Percentiles rank a stretch among this genome's conserved stretches.
phyloP scores from a whole-genome alignment of 108 stramenopile genomes.

The Pseudonitzschia pungens region DNA sequence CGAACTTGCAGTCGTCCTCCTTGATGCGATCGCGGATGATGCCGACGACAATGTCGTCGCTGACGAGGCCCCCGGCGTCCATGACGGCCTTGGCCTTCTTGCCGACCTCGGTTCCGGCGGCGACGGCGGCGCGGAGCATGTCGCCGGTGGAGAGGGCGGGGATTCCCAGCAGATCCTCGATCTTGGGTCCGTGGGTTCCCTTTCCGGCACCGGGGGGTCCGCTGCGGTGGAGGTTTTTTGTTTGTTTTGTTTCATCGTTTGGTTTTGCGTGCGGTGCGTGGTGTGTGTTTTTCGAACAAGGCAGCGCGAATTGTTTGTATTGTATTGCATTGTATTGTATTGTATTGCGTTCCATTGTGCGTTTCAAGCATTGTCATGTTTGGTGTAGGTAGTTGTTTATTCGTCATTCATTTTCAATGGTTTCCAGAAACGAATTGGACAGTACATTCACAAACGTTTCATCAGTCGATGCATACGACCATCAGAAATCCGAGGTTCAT shows the following conservation, averaged over 20 bases:
- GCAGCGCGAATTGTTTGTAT: too few relatives aligned
- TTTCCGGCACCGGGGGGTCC: conserved; percentile 72
- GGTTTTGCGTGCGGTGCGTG: neutral
- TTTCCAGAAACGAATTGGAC: too few relatives aligned
- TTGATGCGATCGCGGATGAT: conserved; percentile 94
- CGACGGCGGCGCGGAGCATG: conserved; percentile 99
- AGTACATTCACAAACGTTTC: too few relatives aligned
- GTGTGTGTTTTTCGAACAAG: too few relatives aligned
- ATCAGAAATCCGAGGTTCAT: too few relatives aligned
- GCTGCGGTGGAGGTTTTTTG: neutral
- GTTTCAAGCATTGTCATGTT: too few relatives aligned
- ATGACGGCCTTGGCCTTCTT: conserved; percentile 96
- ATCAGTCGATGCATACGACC: too few relatives aligned
- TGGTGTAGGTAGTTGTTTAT: too few relatives aligned
- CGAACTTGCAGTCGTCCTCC: conserved; percentile 88
- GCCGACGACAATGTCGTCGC: conserved; percentile 95
- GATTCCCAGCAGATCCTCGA: conserved; percentile 79
- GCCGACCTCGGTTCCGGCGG: conserved; percentile 93
- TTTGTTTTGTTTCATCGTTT: neutral
- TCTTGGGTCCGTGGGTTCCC: conserved; percentile 90
- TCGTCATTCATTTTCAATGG: too few relatives aligned
- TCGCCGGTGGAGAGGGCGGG: conserved; percentile 95
- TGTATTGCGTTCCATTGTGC: too few relatives aligned
- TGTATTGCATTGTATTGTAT: too few relatives aligned
- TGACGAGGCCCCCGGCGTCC: conserved; percentile 96